These are phyloP conservation scores for Poteriospumella lacustris DNA, from an alignment of 108 stramenopile species.

Conservation along the genomic window DNA sequence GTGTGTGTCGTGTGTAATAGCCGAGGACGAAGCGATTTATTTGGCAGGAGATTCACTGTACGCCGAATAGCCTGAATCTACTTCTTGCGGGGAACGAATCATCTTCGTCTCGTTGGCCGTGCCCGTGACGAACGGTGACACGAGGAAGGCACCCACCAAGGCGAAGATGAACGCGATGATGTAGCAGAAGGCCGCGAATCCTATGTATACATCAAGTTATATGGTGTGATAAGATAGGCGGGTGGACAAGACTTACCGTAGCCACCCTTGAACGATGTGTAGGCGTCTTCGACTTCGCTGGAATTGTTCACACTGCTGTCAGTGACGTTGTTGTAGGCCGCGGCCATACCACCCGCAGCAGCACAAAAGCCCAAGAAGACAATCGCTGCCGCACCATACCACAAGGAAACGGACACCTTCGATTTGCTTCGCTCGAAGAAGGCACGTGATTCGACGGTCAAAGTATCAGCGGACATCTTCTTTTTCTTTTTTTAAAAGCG, in stretches of 20 bases:
- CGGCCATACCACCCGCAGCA: conserved; percentile 5
- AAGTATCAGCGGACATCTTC: conserved; percentile 24
- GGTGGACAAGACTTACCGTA: too few species aligned
- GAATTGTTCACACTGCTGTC: too few species aligned
- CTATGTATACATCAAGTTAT: not conserved
- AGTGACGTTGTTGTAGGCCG: too few species aligned
- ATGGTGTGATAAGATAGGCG: too few species aligned
- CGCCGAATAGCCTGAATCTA: too few species aligned
- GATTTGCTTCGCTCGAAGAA: conserved; percentile 15
- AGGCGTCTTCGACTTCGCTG: too few species aligned
- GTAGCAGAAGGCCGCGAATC: conserved; percentile 12
- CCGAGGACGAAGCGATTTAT: too few species aligned
- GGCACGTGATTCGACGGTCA: not conserved
- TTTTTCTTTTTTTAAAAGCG: too few species aligned
- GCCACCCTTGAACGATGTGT: too few species aligned
- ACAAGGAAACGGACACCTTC: not conserved
- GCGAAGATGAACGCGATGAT: not conserved
- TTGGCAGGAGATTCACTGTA: too few species aligned
- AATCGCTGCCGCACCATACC: not conserved
- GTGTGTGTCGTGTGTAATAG: too few species aligned
- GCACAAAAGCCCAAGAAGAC: conserved; percentile 21
- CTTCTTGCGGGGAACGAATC: conserved; percentile 10
- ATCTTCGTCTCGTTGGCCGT: conserved; percentile 15
- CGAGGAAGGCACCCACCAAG: not conserved
- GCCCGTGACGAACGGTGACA: conserved; percentile 12